Percentiles rank a stretch among this genome's conserved stretches.
Evolutionary conservation across 495 filamentous ascomycete genomes (phyloP).

Genomic region (Talaromyces stipitatus): DNA sequence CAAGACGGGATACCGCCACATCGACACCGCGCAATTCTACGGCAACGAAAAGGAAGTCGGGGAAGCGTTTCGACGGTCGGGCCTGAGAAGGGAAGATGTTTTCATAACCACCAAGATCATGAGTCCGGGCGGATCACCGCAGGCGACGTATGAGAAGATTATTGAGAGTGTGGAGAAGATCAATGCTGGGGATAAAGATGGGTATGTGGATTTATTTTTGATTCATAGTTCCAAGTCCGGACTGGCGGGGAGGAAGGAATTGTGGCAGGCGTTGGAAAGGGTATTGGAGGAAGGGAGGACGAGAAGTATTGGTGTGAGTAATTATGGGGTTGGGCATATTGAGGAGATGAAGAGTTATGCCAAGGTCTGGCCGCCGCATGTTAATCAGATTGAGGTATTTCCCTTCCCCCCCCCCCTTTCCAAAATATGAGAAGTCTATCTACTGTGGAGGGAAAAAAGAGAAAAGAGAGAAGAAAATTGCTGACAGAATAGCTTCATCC

Average conservation of each 20-base stretch:
- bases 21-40: conserved; percentile 69
- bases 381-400: conserved; percentile 62
- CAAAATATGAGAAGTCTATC: too few species aligned
- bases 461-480: background rate
- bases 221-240: conserved; percentile 57
- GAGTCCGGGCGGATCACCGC: conserved; percentile 43
- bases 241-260: conserved; percentile 40
- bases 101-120: conserved; percentile 66
- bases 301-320: conserved; percentile 62
- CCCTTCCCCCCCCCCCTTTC: too few species aligned
- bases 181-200: conserved; percentile 36
- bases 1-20: conserved; percentile 58
- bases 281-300: conserved; percentile 48
- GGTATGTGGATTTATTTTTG: conserved; percentile 64
- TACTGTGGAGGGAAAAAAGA: background rate
- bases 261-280: conserved; percentile 62
- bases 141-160: conserved; percentile 51
- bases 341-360: conserved; percentile 56
- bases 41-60: conserved; percentile 62
- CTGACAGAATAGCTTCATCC: conserved; percentile 47
- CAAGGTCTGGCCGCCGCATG: conserved; percentile 54
- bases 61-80: conserved; percentile 46
- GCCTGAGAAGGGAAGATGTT: conserved; percentile 47
- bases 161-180: conserved; percentile 56
- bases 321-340: conserved; percentile 55